Percentiles rank a stretch among this genome's conserved stretches.
These are phyloP conservation scores for Medicago ruthenica DNA, from an alignment of 306 rosid genomes.

Conservation along the genomic window DNA sequence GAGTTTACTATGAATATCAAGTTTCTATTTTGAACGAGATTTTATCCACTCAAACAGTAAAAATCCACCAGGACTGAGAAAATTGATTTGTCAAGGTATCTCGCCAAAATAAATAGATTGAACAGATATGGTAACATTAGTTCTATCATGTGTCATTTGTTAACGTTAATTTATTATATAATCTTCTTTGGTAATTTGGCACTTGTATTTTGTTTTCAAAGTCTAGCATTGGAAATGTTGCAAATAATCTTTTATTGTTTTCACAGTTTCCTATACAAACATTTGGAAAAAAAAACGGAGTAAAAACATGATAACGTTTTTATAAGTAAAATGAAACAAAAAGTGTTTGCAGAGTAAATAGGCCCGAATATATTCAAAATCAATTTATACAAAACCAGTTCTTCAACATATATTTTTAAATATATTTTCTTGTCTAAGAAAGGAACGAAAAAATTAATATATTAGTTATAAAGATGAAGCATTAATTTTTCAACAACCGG, in stretches of 20 bases:
- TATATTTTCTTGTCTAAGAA: no score
- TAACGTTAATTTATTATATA: no score
- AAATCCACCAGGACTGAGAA: slow-evolving; percentile 1
- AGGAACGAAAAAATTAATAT: no score
- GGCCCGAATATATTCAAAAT: neutral
- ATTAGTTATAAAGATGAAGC: slow-evolving; percentile 11
- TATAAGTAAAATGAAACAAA: neutral
- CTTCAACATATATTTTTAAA: no score
- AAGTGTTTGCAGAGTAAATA: slow-evolving; percentile 13
- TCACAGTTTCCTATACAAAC: neutral
- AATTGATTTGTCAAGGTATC: slow-evolving; percentile 13
- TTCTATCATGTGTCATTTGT: neutral
- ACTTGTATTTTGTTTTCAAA: neutral
- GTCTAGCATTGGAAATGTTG: neutral
- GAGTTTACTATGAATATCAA: slow-evolving; percentile 15
- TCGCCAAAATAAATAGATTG: slow-evolving; percentile 6
- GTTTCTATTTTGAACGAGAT: neutral
- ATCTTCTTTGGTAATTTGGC: no score
- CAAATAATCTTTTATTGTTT: no score
- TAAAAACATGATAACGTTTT: neutral
- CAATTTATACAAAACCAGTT: neutral
- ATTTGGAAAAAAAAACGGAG: neutral
- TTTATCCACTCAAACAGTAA: neutral
- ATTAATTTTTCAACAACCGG: slow-evolving; percentile 24
- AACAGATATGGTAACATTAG: slow-evolving; percentile 1